Evolutionary conservation across 2,329 filamentous ascomycete genomes (phyloP), one percentile per base, ranked within the genome.

Genomic region (Fusarium nisikadoi): DNA sequence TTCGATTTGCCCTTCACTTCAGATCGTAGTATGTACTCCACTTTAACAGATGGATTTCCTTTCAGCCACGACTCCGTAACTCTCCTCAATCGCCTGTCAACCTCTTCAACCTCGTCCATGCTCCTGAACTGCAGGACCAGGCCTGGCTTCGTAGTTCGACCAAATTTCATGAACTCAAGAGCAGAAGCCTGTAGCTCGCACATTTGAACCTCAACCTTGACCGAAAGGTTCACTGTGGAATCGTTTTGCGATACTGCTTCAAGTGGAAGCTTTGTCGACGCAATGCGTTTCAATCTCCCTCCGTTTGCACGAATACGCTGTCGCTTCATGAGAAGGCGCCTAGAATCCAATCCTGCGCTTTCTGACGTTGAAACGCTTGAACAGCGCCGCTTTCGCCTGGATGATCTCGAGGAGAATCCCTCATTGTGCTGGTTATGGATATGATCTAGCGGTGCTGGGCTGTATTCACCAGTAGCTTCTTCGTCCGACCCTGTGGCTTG

Each of bases 1-100:
- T 42, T 72, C 20, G 62, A 57, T 66, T 79, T 79, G 17, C 77
- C 79, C 58, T 79, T 80, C 11, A 60, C 77, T 59, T 52, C 67
- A 42, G 75, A 71, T 42, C 54, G 71, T 39, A 79, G 52, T 38
- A 54, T 75, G 62, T 78, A 79, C 62, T 78, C 75, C 27, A 80
- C 72, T 38, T 72, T 61, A n/a, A 63, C 36, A 1, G 38, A 57
- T 45, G 56, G 59, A 5, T 56, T 55, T 33, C 36, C 61, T 29
- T 55, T 55, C 50, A 75, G 46, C 79, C 79, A 80, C n/a, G 45
- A 49, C 27, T 71, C 59, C 38, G 78, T 71, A 33, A 52, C 53
- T 38, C 62, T 38, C 57, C 60, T 73, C 39, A 80, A 55, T 20
- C 66, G 65, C n/a, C 35, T 54, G 47, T 78, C 70, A 14, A 79